phyloP scores from a whole-genome alignment of 148 eudicot species.

The Nepenthes mirabilis region DNA sequence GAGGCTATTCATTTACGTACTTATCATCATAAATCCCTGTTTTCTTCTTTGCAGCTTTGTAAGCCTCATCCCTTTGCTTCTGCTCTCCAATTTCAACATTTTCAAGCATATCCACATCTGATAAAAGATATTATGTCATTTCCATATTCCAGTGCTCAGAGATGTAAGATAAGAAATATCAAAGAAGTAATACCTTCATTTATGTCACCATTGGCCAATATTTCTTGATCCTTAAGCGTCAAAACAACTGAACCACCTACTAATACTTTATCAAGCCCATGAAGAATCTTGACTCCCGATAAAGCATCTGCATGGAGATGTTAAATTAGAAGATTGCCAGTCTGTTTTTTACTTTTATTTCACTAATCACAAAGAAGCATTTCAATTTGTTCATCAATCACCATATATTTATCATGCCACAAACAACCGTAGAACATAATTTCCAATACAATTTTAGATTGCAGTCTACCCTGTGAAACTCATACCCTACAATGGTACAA shows the following conservation, averaged over 20 bases:
- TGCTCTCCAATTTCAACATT: slow-evolving; percentile 98
- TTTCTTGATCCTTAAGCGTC: slow-evolving; percentile 93
- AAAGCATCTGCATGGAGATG: slow-evolving; percentile 30
- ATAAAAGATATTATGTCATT: slow-evolving; percentile 4
- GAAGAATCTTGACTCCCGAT: slow-evolving; percentile 88
- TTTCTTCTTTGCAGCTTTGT: slow-evolving; percentile 79
- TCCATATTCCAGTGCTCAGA: not conserved
- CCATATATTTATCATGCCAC: too few species aligned
- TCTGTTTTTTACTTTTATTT: too few species aligned
- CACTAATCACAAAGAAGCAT: too few species aligned
- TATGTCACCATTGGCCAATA: slow-evolving; percentile 80
- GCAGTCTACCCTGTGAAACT: too few species aligned
- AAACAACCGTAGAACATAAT: too few species aligned
- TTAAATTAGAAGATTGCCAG: too few species aligned
- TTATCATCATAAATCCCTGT: slow-evolving; percentile 65
- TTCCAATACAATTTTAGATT: too few species aligned
- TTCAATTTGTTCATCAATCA: too few species aligned
- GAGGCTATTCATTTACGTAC: slow-evolving; percentile 21
- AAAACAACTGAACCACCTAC: slow-evolving; percentile 98
- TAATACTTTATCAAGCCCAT: slow-evolving; percentile 89
- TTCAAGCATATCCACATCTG: slow-evolving; percentile 93
- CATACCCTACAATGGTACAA: too few species aligned
- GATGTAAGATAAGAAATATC: not conserved
- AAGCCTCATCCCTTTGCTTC: slow-evolving; percentile 83
- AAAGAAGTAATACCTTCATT: slow-evolving; percentile 49